Percentiles rank a stretch among this genome's conserved stretches.
phyloP scores from a whole-genome alignment of 495 filamentous ascomycete genomes.

The Neurospora cerealis region DNA sequence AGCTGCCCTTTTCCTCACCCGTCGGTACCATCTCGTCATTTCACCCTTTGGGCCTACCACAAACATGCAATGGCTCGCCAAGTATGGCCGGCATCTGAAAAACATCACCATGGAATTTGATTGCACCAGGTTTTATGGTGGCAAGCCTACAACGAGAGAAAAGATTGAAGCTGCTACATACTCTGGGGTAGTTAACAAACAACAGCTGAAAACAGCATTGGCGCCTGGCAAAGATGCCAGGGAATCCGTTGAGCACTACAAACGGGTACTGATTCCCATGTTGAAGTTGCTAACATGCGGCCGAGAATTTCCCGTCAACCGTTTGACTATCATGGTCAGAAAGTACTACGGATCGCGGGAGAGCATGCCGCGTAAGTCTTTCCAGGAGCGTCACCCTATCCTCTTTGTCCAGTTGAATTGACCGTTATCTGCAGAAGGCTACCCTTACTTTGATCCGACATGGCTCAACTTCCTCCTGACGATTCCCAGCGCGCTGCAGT shows the following conservation, averaged over 20 bases:
- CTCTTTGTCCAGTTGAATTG: not conserved
- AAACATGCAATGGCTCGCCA: not conserved
- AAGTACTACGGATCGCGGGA: not conserved
- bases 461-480: not conserved
- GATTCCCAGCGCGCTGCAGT: not conserved
- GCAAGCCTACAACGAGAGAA: not conserved
- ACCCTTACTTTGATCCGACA: not conserved
- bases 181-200: not conserved
- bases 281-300: not conserved
- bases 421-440: not conserved
- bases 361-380: not conserved
- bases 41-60: not conserved
- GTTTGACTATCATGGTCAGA: not conserved
- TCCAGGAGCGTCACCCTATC: not conserved
- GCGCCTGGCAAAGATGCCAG: not conserved
- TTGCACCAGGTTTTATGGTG: not conserved
- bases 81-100: not conserved
- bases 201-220: not conserved
- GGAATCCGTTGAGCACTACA: not conserved
- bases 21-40: not conserved
- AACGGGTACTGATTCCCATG: rapidly evolving
- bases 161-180: not conserved
- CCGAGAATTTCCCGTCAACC: not conserved
- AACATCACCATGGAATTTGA: not conserved
- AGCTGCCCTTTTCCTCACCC: not conserved